Base-by-base conservation (phyloP, 805 yeast species). In the Zygosaccharomyces siamensis region DNA sequence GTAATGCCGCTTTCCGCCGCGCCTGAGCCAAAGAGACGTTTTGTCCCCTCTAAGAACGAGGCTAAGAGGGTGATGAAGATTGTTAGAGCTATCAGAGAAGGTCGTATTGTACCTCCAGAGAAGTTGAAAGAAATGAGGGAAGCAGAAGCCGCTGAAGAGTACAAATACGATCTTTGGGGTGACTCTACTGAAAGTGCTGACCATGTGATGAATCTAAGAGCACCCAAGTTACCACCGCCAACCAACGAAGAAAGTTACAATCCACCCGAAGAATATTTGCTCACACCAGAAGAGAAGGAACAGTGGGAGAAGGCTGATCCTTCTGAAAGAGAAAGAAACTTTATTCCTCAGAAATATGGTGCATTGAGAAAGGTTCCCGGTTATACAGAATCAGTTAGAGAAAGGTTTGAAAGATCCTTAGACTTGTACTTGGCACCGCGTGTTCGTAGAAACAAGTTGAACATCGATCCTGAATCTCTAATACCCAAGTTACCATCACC, bases 401-500 rank as follows among this genome's bases (percentile, higher is more conserved):
- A 93, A 69, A 78, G 89, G 56, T 93, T 93, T 64, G 99, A 93
- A 73, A 81, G 99, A 64, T 86, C 93, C 58, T 74, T 93, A 64
- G 99, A 93, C 71, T 75, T 92, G 58, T 93, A 93, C 64, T 74
- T 93, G 58, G 99, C 99, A 2, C 99, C 99, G 54, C 83, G 99
- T 72, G 92, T 88, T 47, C 87, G 96, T 63, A 88, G 83, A 60
- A 84, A 87, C 67, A 89, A 89, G 69, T 76, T 89, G 63, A 85
- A 90, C 66, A 89, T 93, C 60, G 98, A 93, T 61, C 98, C 99
- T 6, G 98, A 93, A 57, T 85, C 95, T 36, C 79, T 93, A 63
- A 83, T 93, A 57, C 99, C 99, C 8, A 96, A 93, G 62, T 78
- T 93, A 57, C 99, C 99, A 35, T 87, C 96, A 20, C 99, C 99